phyloP scores from a whole-genome alignment of 257 asterid genomes.

The Solanum commersonii region DNA sequence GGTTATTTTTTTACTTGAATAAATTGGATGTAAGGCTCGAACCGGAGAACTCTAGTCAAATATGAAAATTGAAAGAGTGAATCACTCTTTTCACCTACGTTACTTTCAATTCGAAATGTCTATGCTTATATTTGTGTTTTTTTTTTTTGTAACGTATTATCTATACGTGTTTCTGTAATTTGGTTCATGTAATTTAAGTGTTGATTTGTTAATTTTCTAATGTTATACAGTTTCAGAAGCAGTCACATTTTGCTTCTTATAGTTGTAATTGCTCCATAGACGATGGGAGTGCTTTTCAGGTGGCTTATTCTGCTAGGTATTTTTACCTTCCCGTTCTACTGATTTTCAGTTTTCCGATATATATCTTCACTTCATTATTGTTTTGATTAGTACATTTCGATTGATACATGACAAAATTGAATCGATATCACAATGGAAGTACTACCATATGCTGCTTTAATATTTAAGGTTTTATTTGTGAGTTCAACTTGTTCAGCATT shows the following conservation, averaged over 20 bases:
- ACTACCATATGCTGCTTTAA: neutral
- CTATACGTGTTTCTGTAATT: neutral
- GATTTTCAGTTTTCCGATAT: neutral
- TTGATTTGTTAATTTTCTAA: neutral
- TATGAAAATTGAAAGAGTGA: neutral
- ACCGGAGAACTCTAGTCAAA: neutral
- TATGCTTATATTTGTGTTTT: neutral
- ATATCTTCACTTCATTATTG: neutral
- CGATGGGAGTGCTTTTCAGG: conserved; percentile 24
- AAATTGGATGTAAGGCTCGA: neutral
- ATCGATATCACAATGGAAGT: neutral
- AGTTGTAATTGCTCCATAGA: conserved; percentile 5
- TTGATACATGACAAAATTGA: neutral
- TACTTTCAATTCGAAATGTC: neutral
- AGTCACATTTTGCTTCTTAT: conserved; percentile 18
- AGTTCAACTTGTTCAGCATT: neutral
- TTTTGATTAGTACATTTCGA: neutral
- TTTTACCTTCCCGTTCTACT: neutral
- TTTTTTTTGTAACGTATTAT: neutral
- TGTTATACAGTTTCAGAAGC: conserved; percentile 17
- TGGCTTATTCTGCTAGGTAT: conserved; percentile 51
- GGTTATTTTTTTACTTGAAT: neutral
- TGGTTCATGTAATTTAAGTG: neutral
- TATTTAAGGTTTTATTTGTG: neutral
- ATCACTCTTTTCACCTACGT: neutral